Evolutionary conservation across 2,329 filamentous ascomycete species (phyloP).

Genomic region (Claviceps digitariae): DNA sequence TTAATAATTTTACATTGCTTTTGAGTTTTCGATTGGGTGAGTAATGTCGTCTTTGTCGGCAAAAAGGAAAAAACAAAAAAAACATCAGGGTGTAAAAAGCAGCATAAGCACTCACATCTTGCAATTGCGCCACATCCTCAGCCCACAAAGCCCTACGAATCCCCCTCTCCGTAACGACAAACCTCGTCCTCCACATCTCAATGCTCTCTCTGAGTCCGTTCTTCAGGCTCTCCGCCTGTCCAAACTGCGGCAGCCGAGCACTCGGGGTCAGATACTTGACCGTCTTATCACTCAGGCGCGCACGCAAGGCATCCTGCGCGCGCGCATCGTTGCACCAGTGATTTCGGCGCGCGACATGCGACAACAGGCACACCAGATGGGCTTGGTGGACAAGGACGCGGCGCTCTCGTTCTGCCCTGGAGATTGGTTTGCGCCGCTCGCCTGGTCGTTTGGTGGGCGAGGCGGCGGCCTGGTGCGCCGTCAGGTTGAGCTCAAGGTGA

Average conservation of each 20-base stretch:
- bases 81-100: no score
- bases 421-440: conserved; percentile 38
- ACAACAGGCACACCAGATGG: conserved; percentile 71
- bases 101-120: conserved; percentile 41
- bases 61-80: no score
- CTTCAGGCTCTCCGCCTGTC: conserved; percentile 61
- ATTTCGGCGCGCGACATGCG: conserved; percentile 66
- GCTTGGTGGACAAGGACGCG: conserved; percentile 73
- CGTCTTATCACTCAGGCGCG: conserved; percentile 52
- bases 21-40: background rate
- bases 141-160: conserved; percentile 62
- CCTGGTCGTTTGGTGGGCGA: conserved; percentile 16
- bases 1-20: background rate
- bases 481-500: conserved; percentile 39
- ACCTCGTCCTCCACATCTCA: conserved; percentile 55
- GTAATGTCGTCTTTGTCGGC: background rate
- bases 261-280: conserved; percentile 56
- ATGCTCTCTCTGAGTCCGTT: conserved; percentile 61
- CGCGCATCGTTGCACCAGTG: conserved; percentile 71
- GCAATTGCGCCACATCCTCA: conserved; percentile 47
- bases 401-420: conserved; percentile 36
- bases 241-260: conserved; percentile 56
- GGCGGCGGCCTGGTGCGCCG: conserved; percentile 26
- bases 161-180: conserved; percentile 57
- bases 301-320: conserved; percentile 52